Percentiles rank a stretch among this genome's conserved stretches.
Evolutionary conservation across 2,329 filamentous ascomycete genomes (phyloP).

Genomic region (Penicillium concentricum): DNA sequence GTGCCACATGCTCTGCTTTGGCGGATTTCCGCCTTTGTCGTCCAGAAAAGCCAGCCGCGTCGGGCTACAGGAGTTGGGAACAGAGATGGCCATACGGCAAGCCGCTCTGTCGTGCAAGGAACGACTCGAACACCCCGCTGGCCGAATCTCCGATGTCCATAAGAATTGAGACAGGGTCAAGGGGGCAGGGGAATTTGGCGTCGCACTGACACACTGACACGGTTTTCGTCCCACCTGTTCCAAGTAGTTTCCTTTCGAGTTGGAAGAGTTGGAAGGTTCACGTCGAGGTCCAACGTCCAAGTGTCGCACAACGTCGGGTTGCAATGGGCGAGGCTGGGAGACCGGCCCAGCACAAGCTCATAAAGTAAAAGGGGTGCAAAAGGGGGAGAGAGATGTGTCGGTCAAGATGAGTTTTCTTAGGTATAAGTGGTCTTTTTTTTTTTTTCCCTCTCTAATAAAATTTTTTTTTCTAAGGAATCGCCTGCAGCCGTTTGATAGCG

Average conservation of each 20-base stretch:
- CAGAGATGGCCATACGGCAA: conserved; percentile 44
- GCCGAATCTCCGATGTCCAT: conserved; percentile 36
- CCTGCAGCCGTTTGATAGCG: conserved; percentile 14
- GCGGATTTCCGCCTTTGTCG: conserved; percentile 28
- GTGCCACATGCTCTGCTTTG: conserved; percentile 49
- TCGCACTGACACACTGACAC: conserved; percentile 1
- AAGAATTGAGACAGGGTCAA: conserved; percentile 29
- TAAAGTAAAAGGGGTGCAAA: conserved; percentile 15
- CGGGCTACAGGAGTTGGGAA: conserved; percentile 38
- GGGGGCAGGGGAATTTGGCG: background rate
- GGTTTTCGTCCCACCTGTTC: background rate
- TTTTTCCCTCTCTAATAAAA: background rate
- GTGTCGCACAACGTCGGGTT: conserved; percentile 26
- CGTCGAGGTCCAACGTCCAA: conserved; percentile 11
- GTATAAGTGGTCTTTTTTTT: conserved; percentile 7
- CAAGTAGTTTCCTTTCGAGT: background rate
- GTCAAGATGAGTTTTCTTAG: conserved; percentile 20
- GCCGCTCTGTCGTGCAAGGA: conserved; percentile 31
- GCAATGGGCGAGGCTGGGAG: conserved; percentile 27
- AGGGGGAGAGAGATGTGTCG: conserved; percentile 17
- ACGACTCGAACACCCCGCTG: conserved; percentile 37
- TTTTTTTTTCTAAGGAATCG: conserved; percentile 6
- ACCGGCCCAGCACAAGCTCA: conserved; percentile 20
- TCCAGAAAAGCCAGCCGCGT: conserved; percentile 37
- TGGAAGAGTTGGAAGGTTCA: background rate